A percentile compares a stretch with the other conserved stretches of the same genome.
Evolutionary conservation across 345 rosid species (phyloP).

Genomic region (Citrus cavaleriei): DNA sequence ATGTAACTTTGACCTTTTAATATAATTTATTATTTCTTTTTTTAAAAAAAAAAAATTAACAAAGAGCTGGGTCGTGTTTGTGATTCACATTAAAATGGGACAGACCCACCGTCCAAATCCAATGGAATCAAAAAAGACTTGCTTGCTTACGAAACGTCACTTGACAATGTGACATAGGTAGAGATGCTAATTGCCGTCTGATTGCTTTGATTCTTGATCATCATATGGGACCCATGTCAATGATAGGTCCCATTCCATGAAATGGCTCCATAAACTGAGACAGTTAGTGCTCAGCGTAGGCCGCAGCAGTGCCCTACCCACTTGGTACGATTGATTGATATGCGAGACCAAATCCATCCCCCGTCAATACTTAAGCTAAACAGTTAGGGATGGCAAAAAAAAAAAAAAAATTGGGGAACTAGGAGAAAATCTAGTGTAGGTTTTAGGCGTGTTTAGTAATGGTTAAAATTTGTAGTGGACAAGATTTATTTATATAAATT

Average conservation of each 20-base stretch:
- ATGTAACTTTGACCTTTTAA: too few species aligned
- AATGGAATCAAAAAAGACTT: neutral
- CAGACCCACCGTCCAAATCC: neutral
- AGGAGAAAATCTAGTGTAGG: too few species aligned
- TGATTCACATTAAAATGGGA: slow-evolving; percentile 4
- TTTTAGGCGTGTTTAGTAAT: too few species aligned
- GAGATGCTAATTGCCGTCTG: slow-evolving; percentile 20
- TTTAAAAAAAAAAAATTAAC: too few species aligned
- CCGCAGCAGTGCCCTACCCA: slow-evolving; percentile 24
- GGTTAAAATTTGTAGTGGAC: too few species aligned
- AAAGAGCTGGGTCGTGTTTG: neutral
- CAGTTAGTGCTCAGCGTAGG: slow-evolving; percentile 13
- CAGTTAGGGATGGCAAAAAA: too few species aligned
- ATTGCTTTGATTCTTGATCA: slow-evolving; percentile 4
- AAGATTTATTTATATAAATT: too few species aligned
- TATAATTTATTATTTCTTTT: too few species aligned
- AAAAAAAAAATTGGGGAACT: too few species aligned
- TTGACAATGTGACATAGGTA: slow-evolving; percentile 16
- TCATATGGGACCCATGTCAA: slow-evolving; percentile 1
- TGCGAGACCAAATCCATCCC: slow-evolving; percentile 33
- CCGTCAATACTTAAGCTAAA: neutral
- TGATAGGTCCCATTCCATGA: slow-evolving; percentile 24
- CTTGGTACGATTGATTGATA: slow-evolving; percentile 42
- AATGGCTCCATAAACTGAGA: slow-evolving; percentile 10
- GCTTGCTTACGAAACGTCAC: slow-evolving; percentile 14